Base-by-base conservation (phyloP, 352 stramenopile genomes). In the Globisporangium parvum region DNA sequence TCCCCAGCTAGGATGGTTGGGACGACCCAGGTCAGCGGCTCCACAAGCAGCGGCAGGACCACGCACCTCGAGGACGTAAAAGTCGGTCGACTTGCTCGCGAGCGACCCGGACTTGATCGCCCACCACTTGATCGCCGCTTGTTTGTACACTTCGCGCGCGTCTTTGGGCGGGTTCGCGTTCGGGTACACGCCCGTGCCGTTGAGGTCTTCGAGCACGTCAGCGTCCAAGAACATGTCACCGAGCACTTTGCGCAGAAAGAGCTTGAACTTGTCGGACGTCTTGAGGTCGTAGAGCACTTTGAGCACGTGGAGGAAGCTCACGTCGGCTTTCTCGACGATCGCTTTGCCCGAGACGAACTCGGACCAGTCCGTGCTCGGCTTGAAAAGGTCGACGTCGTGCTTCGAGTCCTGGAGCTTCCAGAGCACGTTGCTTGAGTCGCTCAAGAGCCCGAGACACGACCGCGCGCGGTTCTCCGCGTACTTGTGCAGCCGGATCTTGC, bases 81-180 rank as follows among this genome's bases (percentile, higher is more conserved):
- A 92, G 51, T 95, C 85, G 10, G 78, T 87, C 42, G 85, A 88
- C 50, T 95, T 95, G 67, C 63, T 87, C 39, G 71, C 80, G 15
- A 91, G 66, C 11, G 77, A 71, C 33, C 84, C 80, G 1, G 85
- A 95, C 62, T 92, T 91, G 62, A 91, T 82, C 21, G 85, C 82
- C 80, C 82, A 95, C 85, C 85, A 95, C 70, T 95, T 95, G 66
- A 95, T 91, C 31, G 82, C 67, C 3, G 82, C 80, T 51, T 92
- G 85, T 70, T 95, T 95, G 76, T 91, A 91, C 61, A 88, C 71
- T 49, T 91, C 80, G 14, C 77, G 75, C 2, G 70, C 67, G n/a
- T 91, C 79, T 23, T 71, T 71, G 15, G 77, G 71, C 12, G 77
- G 80, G 49, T 85, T 93, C 12, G 79, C 77, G 57, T 73, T 89